A percentile compares a stretch with the other conserved stretches of the same genome.
phyloP scores from a whole-genome alignment of 2,329 filamentous ascomycete species.

The Paramyrothecium roridum region DNA sequence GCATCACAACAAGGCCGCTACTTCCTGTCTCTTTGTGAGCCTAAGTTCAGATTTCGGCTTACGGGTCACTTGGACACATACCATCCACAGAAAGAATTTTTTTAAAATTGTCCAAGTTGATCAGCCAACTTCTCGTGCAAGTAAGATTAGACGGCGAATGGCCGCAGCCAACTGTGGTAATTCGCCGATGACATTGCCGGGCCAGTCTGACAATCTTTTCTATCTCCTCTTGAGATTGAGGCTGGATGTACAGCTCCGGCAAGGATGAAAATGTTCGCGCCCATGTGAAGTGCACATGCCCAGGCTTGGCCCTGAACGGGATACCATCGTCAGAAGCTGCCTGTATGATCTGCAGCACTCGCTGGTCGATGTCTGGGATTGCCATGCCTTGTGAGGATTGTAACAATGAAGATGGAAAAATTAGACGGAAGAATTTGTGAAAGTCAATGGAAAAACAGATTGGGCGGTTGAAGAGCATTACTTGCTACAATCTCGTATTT shows the following conservation, averaged over 20 bases:
- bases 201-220: background rate
- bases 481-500: no score
- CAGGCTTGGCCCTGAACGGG: background rate
- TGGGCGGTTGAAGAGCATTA: no score
- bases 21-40: background rate
- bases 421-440: no score
- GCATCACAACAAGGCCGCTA: background rate
- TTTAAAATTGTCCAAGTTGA: slow-evolving; percentile 1
- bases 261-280: background rate
- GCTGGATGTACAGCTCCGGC: background rate
- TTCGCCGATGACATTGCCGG: background rate
- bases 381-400: background rate
- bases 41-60: background rate
- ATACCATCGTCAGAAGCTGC: background rate
- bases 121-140: background rate
- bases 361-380: background rate
- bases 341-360: background rate
- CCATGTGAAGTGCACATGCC: background rate
- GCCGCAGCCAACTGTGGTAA: background rate
- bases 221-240: background rate
- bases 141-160: background rate
- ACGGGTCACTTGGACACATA: background rate
- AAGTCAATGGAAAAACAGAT: no score
- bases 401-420: background rate
- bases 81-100: background rate